Percentiles rank a stretch among this genome's conserved stretches.
These are phyloP conservation scores for Zostera marina DNA, from an alignment of 116 monocot species.

Conservation along the genomic window DNA sequence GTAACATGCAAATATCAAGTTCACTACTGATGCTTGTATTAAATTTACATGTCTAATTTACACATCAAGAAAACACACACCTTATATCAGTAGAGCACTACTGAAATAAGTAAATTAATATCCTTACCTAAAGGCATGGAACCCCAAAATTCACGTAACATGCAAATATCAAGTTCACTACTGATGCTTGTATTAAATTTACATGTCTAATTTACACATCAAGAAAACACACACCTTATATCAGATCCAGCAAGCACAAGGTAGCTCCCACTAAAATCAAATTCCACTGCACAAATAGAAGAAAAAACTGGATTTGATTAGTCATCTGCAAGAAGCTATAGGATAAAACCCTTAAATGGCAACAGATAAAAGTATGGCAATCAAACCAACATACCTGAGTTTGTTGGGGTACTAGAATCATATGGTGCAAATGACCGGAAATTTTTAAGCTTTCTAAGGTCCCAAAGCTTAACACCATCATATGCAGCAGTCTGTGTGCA, in stretches of 20 bases:
- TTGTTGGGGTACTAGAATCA: slow-evolving; percentile 67
- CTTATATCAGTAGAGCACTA: slow-evolving; percentile 30
- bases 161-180: too few species aligned
- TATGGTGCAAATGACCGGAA: slow-evolving; percentile 83
- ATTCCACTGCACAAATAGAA: slow-evolving; percentile 58
- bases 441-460: slow-evolving; percentile 86
- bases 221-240: slow-evolving; percentile 31
- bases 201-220: too few species aligned
- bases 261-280: slow-evolving; percentile 87
- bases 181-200: too few species aligned
- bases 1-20: too few species aligned
- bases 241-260: slow-evolving; percentile 80
- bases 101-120: too few species aligned
- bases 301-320: background rate
- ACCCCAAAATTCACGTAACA: too few species aligned
- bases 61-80: slow-evolving; percentile 11
- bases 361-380: background rate
- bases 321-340: background rate
- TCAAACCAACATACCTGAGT: slow-evolving; percentile 36
- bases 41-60: too few species aligned
- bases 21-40: too few species aligned
- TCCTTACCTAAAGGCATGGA: too few species aligned
- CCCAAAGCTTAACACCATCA: slow-evolving; percentile 98
- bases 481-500: slow-evolving; percentile 63
- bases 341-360: background rate